A percentile compares a stretch with the other conserved stretches of the same genome.
Evolutionary conservation across 148 eudicot species (phyloP).

Genomic region (Oxyria digyna): DNA sequence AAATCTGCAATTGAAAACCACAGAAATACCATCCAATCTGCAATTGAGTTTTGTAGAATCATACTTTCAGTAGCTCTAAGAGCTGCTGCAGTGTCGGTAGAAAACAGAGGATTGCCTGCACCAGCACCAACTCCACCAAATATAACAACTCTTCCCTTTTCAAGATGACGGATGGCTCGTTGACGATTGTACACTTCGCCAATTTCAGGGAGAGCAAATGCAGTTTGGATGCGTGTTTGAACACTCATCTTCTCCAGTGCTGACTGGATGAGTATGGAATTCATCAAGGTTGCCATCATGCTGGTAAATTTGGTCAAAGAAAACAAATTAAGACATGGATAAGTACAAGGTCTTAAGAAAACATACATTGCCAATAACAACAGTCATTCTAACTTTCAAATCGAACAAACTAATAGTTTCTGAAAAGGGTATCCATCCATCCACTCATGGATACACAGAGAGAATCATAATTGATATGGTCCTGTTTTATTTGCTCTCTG

Average conservation of each 20-base stretch:
- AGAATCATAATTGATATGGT: neutral
- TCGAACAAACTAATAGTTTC: neutral
- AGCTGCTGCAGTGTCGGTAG: slow-evolving; percentile 97
- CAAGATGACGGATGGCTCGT: slow-evolving; percentile 75
- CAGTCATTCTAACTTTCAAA: neutral
- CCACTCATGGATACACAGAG: neutral
- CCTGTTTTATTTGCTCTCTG: neutral
- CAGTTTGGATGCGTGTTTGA: slow-evolving; percentile 79
- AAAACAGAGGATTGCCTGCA: slow-evolving; percentile 79
- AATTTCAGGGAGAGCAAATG: slow-evolving; percentile 72
- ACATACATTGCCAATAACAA: neutral
- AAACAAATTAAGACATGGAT: neutral
- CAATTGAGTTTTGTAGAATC: slow-evolving; percentile 6
- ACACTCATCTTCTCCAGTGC: slow-evolving; percentile 81
- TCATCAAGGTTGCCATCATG: slow-evolving; percentile 98
- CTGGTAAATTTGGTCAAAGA: slow-evolving; percentile 25
- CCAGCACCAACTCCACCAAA: slow-evolving; percentile 97
- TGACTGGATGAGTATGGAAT: slow-evolving; percentile 78
- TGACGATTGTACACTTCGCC: slow-evolving; percentile 86
- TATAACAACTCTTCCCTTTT: slow-evolving; percentile 89
- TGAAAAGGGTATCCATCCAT: neutral
- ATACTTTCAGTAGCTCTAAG: slow-evolving; percentile 93
- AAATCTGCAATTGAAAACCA: too few relatives aligned
- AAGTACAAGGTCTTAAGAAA: neutral
- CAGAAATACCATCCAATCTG: neutral